Evolutionary conservation across 805 yeast species (phyloP).

Genomic region (Hanseniaspora guilliermondii): DNA sequence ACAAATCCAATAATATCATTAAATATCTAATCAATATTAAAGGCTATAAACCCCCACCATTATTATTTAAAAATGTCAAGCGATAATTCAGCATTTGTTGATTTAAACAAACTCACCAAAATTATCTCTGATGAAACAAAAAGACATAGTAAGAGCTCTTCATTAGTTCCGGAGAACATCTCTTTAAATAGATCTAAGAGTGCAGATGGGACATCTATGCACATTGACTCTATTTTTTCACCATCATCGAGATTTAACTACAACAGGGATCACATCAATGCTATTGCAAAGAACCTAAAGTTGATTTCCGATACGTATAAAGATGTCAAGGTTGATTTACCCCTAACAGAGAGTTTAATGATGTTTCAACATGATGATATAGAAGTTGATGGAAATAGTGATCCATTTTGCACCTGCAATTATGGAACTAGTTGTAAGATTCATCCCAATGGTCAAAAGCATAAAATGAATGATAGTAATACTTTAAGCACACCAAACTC

Average conservation of each 20-base stretch:
- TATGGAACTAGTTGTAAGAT: neutral
- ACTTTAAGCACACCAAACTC: neutral
- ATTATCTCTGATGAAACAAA: neutral
- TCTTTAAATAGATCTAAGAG: neutral
- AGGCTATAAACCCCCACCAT: too few species aligned
- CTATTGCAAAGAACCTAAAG: neutral
- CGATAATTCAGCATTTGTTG: neutral
- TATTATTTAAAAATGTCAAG: neutral
- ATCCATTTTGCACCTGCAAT: neutral
- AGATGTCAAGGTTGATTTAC: slow-evolving; percentile 5
- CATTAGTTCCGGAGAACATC: neutral
- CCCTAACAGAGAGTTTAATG: neutral
- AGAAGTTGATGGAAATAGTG: neutral
- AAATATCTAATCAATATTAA: too few species aligned
- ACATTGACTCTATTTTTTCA: neutral
- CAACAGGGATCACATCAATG: slow-evolving; percentile 7
- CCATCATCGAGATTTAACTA: neutral
- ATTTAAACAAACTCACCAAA: neutral
- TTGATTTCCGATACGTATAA: slow-evolving; percentile 4
- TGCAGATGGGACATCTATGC: neutral
- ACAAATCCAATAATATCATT: too few species aligned
- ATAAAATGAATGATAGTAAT: neutral
- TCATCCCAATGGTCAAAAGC: neutral
- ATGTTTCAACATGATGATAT: slow-evolving; percentile 4
- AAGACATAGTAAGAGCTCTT: neutral